Evolutionary conservation across 2,329 filamentous ascomycete species (phyloP).

Genomic region (Aspergillus eucalypticola): DNA sequence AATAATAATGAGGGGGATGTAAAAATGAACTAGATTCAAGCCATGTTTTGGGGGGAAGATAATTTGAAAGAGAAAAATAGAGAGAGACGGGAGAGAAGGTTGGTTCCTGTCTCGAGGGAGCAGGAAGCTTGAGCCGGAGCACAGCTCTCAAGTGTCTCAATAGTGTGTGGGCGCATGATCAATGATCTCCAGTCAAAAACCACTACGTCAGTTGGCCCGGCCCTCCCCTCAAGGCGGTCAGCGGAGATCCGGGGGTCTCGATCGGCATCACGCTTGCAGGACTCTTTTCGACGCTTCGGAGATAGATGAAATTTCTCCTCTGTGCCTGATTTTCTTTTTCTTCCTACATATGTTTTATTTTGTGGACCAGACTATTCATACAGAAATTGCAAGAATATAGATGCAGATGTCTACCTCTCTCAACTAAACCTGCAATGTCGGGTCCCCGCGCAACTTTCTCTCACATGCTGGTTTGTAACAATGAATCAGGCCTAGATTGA

Average conservation of each 20-base stretch:
- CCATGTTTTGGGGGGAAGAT: background rate
- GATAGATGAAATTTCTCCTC: no score
- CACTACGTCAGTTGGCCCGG: slow-evolving; percentile 1
- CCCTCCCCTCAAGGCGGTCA: slow-evolving; percentile 14
- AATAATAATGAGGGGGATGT: slow-evolving; percentile 1
- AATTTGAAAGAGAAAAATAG: background rate
- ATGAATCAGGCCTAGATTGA: background rate
- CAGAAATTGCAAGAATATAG: background rate
- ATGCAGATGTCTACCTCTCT: background rate
- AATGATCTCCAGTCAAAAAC: background rate
- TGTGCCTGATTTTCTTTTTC: background rate
- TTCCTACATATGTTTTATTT: background rate
- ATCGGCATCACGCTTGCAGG: no score
- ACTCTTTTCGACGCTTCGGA: no score
- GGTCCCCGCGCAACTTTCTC: background rate
- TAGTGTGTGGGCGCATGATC: background rate
- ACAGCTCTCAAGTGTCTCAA: background rate
- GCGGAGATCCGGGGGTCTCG: slow-evolving; percentile 11
- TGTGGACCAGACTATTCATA: background rate
- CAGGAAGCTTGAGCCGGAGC: background rate
- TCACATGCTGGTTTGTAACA: background rate
- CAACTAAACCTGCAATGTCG: background rate
- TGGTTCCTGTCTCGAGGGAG: background rate
- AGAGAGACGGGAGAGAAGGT: background rate
- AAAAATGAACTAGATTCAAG: slow-evolving; percentile 3